Evolutionary conservation across 2,329 filamentous ascomycete genomes (phyloP).

Genomic region (Calonectria hongkongensis): DNA sequence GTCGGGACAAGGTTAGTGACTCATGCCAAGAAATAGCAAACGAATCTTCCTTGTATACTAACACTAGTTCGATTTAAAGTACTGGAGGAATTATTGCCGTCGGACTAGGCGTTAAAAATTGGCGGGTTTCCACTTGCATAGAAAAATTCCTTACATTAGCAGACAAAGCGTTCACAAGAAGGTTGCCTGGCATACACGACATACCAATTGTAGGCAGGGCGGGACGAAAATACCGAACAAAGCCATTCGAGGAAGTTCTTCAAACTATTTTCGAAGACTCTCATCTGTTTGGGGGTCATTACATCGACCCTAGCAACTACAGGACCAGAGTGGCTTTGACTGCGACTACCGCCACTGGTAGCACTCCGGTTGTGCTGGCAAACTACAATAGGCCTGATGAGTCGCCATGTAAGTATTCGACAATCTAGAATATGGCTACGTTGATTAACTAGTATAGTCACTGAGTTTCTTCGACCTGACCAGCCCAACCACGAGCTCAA

Average conservation of each 20-base stretch:
- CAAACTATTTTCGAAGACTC: slow-evolving; percentile 1
- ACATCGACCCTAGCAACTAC: neutral
- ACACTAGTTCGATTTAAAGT: neutral
- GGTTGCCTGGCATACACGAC: slow-evolving; percentile 1
- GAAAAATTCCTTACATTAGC: slow-evolving; percentile 1
- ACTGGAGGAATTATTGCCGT: neutral
- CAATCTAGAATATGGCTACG: neutral
- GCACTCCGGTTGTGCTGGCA: neutral
- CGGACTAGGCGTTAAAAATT: neutral
- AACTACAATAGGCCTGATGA: slow-evolving; percentile 1
- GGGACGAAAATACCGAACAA: neutral
- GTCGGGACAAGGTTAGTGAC: neutral
- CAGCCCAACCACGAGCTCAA: slow-evolving; percentile 6
- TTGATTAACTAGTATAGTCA: neutral
- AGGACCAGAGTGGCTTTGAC: neutral
- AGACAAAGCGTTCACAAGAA: neutral
- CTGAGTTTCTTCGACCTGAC: neutral
- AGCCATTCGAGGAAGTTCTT: neutral
- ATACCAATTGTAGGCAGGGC: neutral
- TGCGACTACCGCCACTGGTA: neutral
- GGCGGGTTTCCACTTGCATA: slow-evolving; percentile 1
- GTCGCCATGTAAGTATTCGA: neutral
- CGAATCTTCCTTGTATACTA: neutral
- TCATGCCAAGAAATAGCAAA: neutral
- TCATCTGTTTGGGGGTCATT: neutral